These are phyloP conservation scores for button mushroom (Agaricus bisporus) DNA, from an alignment of 768 basidiomycete genomes.

Conservation along the genomic window DNA sequence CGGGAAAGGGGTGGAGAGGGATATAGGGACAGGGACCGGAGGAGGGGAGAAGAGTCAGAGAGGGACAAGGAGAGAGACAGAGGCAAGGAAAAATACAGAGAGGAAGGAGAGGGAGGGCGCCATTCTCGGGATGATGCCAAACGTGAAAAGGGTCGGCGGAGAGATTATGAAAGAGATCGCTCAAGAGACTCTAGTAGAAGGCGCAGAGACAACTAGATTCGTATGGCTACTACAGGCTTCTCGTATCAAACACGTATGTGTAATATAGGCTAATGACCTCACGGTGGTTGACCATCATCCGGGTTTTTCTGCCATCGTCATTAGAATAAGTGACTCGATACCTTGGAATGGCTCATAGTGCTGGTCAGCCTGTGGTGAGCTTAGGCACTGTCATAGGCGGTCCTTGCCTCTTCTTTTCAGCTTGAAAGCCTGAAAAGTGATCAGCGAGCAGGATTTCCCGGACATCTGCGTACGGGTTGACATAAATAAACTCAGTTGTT, in stretches of 20 bases:
- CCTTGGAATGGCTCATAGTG: no score
- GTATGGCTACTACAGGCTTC: background rate
- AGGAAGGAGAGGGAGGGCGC: background rate
- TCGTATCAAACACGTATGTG: background rate
- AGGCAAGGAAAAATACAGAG: constrained; percentile 9
- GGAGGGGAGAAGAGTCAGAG: constrained; percentile 1
- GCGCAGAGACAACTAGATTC: constrained; percentile 10
- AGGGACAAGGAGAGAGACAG: constrained; percentile 2
- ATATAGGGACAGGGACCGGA: constrained; percentile 3
- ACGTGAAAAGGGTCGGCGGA: constrained; percentile 9
- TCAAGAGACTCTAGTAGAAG: constrained; percentile 10
- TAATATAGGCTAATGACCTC: background rate
- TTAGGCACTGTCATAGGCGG: no score
- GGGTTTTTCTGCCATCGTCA: no score
- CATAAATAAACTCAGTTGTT: no score
- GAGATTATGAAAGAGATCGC: constrained; percentile 5
- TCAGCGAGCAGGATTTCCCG: no score
- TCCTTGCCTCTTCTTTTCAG: no score
- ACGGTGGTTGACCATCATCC: no score
- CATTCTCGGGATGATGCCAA: background rate
- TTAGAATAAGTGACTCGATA: no score
- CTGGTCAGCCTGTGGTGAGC: no score
- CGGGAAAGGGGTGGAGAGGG: constrained; percentile 10
- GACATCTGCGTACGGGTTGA: no score
- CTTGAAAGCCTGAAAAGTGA: no score